phyloP scores from a whole-genome alignment of 2,329 filamentous ascomycete genomes.

The Tolypocladium nubicola region DNA sequence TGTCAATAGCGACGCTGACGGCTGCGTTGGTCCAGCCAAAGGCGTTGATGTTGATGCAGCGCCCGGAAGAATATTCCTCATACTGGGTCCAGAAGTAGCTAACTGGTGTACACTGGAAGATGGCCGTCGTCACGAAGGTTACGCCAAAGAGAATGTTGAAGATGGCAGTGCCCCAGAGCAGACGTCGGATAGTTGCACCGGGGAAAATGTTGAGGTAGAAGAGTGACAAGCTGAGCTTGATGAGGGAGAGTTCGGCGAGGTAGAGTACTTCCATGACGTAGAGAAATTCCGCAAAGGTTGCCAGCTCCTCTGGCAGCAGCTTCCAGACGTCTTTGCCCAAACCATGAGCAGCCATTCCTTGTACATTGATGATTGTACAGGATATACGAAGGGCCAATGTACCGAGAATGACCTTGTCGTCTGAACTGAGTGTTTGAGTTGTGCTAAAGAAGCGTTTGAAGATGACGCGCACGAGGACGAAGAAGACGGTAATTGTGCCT shows the following conservation, averaged over 20 bases:
- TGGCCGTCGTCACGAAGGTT: not conserved
- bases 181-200: slow-evolving; percentile 17
- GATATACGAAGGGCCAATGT: slow-evolving; percentile 16
- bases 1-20: slow-evolving; percentile 34
- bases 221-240: slow-evolving; percentile 36
- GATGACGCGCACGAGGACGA: slow-evolving; percentile 24
- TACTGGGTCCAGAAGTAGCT: slow-evolving; percentile 36
- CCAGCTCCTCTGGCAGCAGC: slow-evolving; percentile 24
- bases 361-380: slow-evolving; percentile 17
- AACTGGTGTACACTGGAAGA: slow-evolving; percentile 31
- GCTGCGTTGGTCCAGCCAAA: slow-evolving; percentile 35
- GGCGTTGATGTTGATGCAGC: slow-evolving; percentile 33
- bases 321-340: slow-evolving; percentile 36
- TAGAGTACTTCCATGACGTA: slow-evolving; percentile 28
- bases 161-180: slow-evolving; percentile 21
- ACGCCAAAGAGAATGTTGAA: not conserved
- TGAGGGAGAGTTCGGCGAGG: slow-evolving; percentile 27
- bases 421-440: slow-evolving; percentile 18
- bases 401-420: slow-evolving; percentile 23
- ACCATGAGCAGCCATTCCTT: slow-evolving; percentile 21
- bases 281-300: slow-evolving; percentile 26
- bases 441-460: slow-evolving; percentile 21
- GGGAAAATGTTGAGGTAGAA: slow-evolving; percentile 42
- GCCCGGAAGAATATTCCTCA: slow-evolving; percentile 26
- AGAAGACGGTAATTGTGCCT: slow-evolving; percentile 10